phyloP scores from a whole-genome alignment of 345 rosid species.

The Hibiscus tridactylites region DNA sequence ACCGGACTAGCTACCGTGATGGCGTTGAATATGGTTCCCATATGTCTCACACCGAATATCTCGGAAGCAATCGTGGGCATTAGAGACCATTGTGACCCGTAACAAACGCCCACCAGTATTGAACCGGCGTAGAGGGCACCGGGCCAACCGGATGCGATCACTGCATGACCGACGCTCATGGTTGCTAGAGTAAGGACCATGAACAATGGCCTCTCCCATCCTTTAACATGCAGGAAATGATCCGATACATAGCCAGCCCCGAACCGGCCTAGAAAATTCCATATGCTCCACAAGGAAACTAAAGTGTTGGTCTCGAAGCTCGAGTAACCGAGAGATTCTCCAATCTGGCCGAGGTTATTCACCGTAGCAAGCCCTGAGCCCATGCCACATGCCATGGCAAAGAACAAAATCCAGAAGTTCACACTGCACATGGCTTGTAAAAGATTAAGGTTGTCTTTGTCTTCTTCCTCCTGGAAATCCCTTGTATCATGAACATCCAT shows the following conservation, averaged over 20 bases:
- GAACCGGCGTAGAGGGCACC: slow-evolving; percentile 37
- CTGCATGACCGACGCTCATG: slow-evolving; percentile 34
- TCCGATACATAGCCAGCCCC: slow-evolving; percentile 43
- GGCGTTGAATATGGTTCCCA: slow-evolving; percentile 49
- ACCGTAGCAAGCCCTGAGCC: slow-evolving; percentile 50
- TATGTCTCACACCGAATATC: slow-evolving; percentile 37
- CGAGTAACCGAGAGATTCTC: slow-evolving; percentile 41
- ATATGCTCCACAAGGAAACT: slow-evolving; percentile 42
- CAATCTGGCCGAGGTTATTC: slow-evolving; percentile 48
- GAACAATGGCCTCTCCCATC: slow-evolving; percentile 45
- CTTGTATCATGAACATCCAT: background rate
- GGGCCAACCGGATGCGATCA: slow-evolving; percentile 43
- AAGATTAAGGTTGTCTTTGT: slow-evolving; percentile 21
- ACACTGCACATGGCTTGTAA: slow-evolving; percentile 28
- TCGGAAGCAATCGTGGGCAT: slow-evolving; percentile 45
- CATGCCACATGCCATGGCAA: slow-evolving; percentile 49
- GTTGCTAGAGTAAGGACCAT: slow-evolving; percentile 39
- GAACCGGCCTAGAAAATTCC: slow-evolving; percentile 44
- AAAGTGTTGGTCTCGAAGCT: slow-evolving; percentile 26
- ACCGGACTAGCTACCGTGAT: slow-evolving; percentile 43
- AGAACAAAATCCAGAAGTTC: slow-evolving; percentile 42
- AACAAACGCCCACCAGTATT: slow-evolving; percentile 40
- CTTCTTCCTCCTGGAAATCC: background rate
- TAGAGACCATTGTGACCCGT: slow-evolving; percentile 52
- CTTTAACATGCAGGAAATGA: slow-evolving; percentile 25